These are phyloP conservation scores for Fusarium sp. DNA, from an alignment of 2,329 filamentous ascomycete genomes.

Conservation along the genomic window DNA sequence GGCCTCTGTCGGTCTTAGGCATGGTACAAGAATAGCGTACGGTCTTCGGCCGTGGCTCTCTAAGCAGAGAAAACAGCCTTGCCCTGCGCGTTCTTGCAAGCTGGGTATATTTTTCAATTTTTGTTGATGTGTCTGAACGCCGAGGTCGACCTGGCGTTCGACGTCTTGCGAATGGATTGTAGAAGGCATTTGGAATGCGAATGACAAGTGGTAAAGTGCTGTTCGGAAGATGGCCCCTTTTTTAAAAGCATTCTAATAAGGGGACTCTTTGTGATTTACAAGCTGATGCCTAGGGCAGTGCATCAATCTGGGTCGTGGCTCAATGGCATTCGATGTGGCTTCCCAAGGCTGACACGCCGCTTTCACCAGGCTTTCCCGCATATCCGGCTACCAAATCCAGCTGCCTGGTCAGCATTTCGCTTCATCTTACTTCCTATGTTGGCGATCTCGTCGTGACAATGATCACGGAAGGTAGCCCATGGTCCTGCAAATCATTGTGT, in stretches of 20 bases:
- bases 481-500: no score
- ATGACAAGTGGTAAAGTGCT: no score
- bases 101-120: neutral
- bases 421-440: neutral
- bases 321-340: neutral
- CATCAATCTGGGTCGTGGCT: neutral
- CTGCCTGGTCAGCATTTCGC: neutral
- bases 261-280: no score
- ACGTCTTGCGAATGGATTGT: neutral
- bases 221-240: rapidly evolving
- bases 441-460: no score
- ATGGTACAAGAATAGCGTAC: no score
- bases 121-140: rapidly evolving
- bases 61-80: no score
- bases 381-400: no score
- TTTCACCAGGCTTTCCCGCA: neutral
- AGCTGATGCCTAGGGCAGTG: neutral
- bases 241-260: no score
- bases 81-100: neutral
- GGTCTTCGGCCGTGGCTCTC: no score
- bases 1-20: no score
- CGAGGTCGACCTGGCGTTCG: neutral
- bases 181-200: neutral
- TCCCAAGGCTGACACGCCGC: neutral
- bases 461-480: no score